phyloP scores from a whole-genome alignment of 2,329 filamentous ascomycete species.

The Trichophyton simii region DNA sequence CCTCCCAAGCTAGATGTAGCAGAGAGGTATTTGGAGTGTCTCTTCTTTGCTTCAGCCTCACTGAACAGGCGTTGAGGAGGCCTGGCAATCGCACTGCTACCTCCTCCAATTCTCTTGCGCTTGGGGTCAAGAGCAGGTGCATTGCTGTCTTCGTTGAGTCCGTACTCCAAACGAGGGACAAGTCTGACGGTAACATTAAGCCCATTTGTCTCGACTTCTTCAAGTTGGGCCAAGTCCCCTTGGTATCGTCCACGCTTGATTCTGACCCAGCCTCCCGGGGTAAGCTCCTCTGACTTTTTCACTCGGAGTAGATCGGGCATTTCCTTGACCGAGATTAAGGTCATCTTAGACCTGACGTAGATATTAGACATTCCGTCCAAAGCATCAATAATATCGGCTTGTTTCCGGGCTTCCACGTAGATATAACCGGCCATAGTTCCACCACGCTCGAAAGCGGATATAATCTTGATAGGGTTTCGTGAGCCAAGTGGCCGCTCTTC shows the following conservation, averaged over 20 bases:
- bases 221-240: conserved; percentile 80
- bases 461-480: conserved; percentile 71
- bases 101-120: conserved; percentile 55
- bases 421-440: conserved; percentile 85
- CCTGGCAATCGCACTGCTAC: conserved; percentile 46
- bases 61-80: conserved; percentile 87
- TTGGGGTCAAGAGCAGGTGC: conserved; percentile 50
- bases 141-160: conserved; percentile 63
- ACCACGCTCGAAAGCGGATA: conserved; percentile 82
- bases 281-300: conserved; percentile 69
- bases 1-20: conserved; percentile 41
- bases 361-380: conserved; percentile 78
- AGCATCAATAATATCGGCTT: conserved; percentile 72
- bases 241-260: conserved; percentile 71
- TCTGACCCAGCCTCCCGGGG: conserved; percentile 84
- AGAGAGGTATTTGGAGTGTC: conserved; percentile 53
- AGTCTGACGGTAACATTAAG: conserved; percentile 75
- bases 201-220: conserved; percentile 86
- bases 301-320: conserved; percentile 93
- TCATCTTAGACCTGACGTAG: conserved; percentile 75
- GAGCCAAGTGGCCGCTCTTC: conserved; percentile 61
- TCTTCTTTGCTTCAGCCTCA: conserved; percentile 82
- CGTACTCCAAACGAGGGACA: conserved; percentile 86
- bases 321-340: conserved; percentile 87
- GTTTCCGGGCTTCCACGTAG: conserved; percentile 82